Evolutionary conservation across 345 rosid species (phyloP).

Genomic region (Euphorbia peplus): DNA sequence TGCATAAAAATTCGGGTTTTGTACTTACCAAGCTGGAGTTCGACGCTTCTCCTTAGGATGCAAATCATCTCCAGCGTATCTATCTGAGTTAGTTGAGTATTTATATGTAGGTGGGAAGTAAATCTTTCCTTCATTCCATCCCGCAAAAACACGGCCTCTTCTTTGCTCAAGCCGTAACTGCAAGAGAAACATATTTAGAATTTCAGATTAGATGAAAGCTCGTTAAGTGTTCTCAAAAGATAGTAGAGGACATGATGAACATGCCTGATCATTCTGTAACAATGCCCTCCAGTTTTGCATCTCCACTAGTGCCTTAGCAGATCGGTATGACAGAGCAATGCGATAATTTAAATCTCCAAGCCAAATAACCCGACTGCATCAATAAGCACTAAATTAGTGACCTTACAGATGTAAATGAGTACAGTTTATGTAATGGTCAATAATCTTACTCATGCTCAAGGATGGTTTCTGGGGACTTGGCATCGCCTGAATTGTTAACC

Average conservation of each 20-base stretch:
- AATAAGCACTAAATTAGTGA: too few relatives aligned
- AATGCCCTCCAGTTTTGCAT: slow-evolving; percentile 99
- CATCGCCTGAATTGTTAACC: slow-evolving; percentile 48
- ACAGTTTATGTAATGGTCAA: slow-evolving; percentile 7
- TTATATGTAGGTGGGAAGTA: slow-evolving; percentile 99
- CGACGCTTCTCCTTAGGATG: slow-evolving; percentile 96
- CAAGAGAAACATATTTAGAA: slow-evolving; percentile 17
- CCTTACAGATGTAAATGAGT: background rate
- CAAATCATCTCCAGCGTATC: slow-evolving; percentile 87
- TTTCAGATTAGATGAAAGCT: slow-evolving; percentile 22
- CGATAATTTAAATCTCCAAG: slow-evolving; percentile 98
- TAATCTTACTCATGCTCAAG: slow-evolving; percentile 87
- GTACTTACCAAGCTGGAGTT: slow-evolving; percentile 92
- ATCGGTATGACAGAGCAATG: slow-evolving; percentile 86
- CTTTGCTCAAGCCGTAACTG: slow-evolving; percentile 94
- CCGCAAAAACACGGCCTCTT: slow-evolving; percentile 74
- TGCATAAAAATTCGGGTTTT: background rate
- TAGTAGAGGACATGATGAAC: slow-evolving; percentile 13
- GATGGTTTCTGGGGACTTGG: slow-evolving; percentile 89
- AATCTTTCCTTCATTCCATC: slow-evolving; percentile 94
- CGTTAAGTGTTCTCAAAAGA: slow-evolving; percentile 1
- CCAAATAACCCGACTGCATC: slow-evolving; percentile 87
- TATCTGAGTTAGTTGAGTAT: slow-evolving; percentile 93
- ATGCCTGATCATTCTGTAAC: slow-evolving; percentile 90
- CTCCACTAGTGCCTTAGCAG: slow-evolving; percentile 96